Evolutionary conservation across 306 rosid genomes (phyloP), one percentile per base, ranked within the genome.

Genomic region (Castanea sativa): DNA sequence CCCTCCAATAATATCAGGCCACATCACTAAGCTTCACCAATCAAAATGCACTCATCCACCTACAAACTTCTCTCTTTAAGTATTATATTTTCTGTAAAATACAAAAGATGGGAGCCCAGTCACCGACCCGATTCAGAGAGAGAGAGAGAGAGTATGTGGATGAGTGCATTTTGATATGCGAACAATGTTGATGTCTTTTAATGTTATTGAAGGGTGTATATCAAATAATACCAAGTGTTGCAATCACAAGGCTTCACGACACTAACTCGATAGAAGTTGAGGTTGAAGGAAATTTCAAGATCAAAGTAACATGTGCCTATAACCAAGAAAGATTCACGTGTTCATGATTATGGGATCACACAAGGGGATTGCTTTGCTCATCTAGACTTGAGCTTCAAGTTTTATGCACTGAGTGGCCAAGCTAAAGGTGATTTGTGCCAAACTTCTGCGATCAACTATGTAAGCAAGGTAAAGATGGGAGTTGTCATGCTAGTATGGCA

Each of bases 391-490:
- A 72, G 84, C 73, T 84, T 84, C 76, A 84, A 77, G 73, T 79
- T 84, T 73, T 64, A 63, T 35, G 20, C 81, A 5, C 61, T 80
- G 6, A 84, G 79, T 29, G 79, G 55, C n/a, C 69, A 73, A 13
- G 84, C 76, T 1, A 67, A 64, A 9, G 87, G 87, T 3, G 81
- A 80, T n/a, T 20, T 84, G 20, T 84, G 84, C 5, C 72, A 78
- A 72, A 76, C 85, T 6, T 81, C 73, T 11, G 82, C 56, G 2
- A 60, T 27, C 6, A 79, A 69, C 56, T 83, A 81, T 11, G 87
- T 78, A 29, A 86, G 80, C 2, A 71, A 71, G 43, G 84, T 77
- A 5, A 86, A 83, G 80, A 86, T 86, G 80, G 87, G 87, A 5
- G 87, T 72, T 41, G 55, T 73, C 18, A 86, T 38, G 45, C 45